phyloP scores from a whole-genome alignment of 2,329 filamentous ascomycete genomes.

The Exophiala calicioides region DNA sequence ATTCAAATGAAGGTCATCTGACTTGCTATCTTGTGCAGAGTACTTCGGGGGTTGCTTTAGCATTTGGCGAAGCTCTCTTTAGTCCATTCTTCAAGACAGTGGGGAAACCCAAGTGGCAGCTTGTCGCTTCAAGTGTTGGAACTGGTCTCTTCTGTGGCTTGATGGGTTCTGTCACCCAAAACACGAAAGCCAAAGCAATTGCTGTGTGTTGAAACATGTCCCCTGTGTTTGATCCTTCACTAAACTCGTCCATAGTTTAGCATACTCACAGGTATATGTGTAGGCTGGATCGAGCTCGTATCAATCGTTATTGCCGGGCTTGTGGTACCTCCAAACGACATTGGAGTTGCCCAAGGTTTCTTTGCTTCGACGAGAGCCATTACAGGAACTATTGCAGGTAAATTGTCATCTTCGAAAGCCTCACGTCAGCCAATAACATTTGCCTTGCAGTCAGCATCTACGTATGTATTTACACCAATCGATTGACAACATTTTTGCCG shows the following conservation, averaged over 20 bases:
- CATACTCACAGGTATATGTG: slow-evolving; percentile 29
- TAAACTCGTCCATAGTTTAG: no score
- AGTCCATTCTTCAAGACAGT: slow-evolving; percentile 33
- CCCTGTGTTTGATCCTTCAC: no score
- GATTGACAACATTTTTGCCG: slow-evolving; percentile 15
- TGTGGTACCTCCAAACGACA: slow-evolving; percentile 32
- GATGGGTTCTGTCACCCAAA: slow-evolving; percentile 27
- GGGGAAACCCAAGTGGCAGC: slow-evolving; percentile 27
- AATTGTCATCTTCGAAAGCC: background rate
- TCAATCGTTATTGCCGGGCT: slow-evolving; percentile 31
- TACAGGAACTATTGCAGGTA: slow-evolving; percentile 29
- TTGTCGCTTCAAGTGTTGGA: slow-evolving; percentile 20
- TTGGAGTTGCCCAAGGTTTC: slow-evolving; percentile 33
- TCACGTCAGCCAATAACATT: slow-evolving; percentile 1
- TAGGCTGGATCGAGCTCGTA: slow-evolving; percentile 32
- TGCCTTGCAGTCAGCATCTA: slow-evolving; percentile 29
- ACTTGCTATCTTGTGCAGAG: no score
- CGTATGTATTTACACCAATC: slow-evolving; percentile 28
- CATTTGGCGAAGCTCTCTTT: slow-evolving; percentile 27
- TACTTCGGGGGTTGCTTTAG: slow-evolving; percentile 13
- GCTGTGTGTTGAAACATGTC: no score
- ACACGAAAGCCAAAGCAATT: slow-evolving; percentile 27
- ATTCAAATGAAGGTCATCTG: no score
- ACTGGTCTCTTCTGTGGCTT: slow-evolving; percentile 29
- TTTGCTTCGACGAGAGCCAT: slow-evolving; percentile 30